Percentiles rank a stretch among this genome's conserved stretches.
Conservation (phyloP, 148 eudicot genomes). For the Camellia japonica region DNA sequence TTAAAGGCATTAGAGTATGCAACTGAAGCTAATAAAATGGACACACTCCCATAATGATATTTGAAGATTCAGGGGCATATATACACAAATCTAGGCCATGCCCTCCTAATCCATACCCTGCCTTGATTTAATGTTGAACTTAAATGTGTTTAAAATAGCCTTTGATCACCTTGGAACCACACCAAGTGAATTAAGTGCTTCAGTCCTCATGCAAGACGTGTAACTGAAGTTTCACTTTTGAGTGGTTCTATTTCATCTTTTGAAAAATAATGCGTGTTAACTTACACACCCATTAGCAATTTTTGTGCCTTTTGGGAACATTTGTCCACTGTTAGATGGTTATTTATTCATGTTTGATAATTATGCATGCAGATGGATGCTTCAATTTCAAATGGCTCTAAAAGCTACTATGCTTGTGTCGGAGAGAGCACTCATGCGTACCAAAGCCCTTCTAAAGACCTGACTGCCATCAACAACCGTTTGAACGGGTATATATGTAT, state of each 20-base stretch:
- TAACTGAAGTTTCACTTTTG: not conserved
- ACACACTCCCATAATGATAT: too few relatives aligned
- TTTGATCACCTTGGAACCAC: conserved; percentile 4
- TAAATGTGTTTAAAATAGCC: not conserved
- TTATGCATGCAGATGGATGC: conserved; percentile 73
- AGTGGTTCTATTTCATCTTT: not conserved
- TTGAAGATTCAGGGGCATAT: not conserved
- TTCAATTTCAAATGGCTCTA: conserved; percentile 75
- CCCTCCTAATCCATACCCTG: not conserved
- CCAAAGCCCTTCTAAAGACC: conserved; percentile 98
- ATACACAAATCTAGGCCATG: not conserved
- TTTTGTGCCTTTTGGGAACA: not conserved
- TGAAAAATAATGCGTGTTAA: too few relatives aligned
- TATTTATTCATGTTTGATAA: not conserved
- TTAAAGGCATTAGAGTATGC: not conserved
- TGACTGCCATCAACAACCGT: conserved; percentile 85
- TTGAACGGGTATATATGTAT: conserved; percentile 64
- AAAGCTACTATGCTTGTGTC: conserved; percentile 96
- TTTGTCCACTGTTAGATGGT: conserved; percentile 1
- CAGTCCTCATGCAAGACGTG: too few relatives aligned
- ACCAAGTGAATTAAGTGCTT: too few relatives aligned
- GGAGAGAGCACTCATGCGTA: conserved; percentile 99
- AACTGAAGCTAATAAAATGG: not conserved
- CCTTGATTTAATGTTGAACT: not conserved
- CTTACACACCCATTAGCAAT: not conserved